These are phyloP conservation scores for Trametes meyenii DNA, from an alignment of 768 basidiomycete species.

Conservation along the genomic window DNA sequence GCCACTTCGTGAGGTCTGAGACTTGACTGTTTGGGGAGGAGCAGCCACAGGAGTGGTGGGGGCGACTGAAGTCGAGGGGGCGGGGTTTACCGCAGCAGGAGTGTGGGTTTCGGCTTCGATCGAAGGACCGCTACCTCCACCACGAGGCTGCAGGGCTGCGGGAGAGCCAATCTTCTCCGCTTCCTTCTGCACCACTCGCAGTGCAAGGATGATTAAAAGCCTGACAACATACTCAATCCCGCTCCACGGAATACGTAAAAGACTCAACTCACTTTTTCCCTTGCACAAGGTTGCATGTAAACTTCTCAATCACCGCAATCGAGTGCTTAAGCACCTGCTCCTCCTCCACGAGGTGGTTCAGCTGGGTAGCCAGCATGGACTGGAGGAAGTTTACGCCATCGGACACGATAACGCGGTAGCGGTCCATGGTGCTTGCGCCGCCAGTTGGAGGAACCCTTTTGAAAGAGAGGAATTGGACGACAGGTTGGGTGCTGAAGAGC, in stretches of 20 bases:
- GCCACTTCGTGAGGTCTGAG: slow-evolving; percentile 24
- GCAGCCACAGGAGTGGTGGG: slow-evolving; percentile 27
- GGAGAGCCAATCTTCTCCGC: slow-evolving; percentile 80
- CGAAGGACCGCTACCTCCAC: slow-evolving; percentile 31
- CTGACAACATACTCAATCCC: slow-evolving; percentile 41
- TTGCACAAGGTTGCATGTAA: slow-evolving; percentile 83
- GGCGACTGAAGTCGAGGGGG: slow-evolving; percentile 33
- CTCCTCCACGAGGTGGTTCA: slow-evolving; percentile 73
- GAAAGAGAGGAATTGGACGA: slow-evolving; percentile 81
- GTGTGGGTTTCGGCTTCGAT: slow-evolving; percentile 27
- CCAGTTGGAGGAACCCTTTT: slow-evolving; percentile 64
- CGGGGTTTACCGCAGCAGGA: slow-evolving; percentile 33
- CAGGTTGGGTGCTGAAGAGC: slow-evolving; percentile 41
- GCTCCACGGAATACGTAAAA: neutral
- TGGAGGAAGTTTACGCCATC: slow-evolving; percentile 88
- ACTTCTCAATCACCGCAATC: slow-evolving; percentile 69
- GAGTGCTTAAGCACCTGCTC: slow-evolving; percentile 65
- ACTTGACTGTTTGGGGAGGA: slow-evolving; percentile 10
- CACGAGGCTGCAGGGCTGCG: slow-evolving; percentile 35
- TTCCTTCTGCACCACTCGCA: slow-evolving; percentile 56
- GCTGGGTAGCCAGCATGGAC: slow-evolving; percentile 92
- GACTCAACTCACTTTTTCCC: slow-evolving; percentile 68
- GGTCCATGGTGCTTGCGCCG: slow-evolving; percentile 45
- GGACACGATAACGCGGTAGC: slow-evolving; percentile 84
- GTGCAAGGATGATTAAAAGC: slow-evolving; percentile 76